These are phyloP conservation scores for Pleochaeta shiraiana DNA, from an alignment of 2,329 filamentous ascomycete species.

Conservation along the genomic window DNA sequence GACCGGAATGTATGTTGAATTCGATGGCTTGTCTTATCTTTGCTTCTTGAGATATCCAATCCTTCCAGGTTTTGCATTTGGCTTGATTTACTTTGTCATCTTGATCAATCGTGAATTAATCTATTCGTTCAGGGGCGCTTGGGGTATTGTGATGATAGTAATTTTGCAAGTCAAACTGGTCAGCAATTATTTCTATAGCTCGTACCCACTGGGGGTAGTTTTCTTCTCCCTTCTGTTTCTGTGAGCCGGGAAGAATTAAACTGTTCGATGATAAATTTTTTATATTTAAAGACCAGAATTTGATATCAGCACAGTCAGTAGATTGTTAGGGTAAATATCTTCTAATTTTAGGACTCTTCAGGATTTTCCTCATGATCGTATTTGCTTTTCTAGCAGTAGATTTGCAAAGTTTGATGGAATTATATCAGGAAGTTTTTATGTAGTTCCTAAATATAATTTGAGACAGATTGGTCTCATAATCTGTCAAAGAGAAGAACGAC, in stretches of 20 bases:
- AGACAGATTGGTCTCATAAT: constrained; percentile 4
- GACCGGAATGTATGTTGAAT: neutral
- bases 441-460: neutral
- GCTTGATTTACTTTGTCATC: neutral
- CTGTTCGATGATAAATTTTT: neutral
- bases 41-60: neutral
- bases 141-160: constrained; percentile 1
- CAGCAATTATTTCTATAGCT: neutral
- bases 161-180: constrained; percentile 1
- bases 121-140: neutral
- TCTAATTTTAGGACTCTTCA: too few species aligned
- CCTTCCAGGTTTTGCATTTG: neutral
- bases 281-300: constrained; percentile 1
- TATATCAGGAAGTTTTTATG: constrained; percentile 1
- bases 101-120: neutral
- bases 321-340: neutral
- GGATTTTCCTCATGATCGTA: neutral
- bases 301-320: neutral
- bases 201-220: neutral
- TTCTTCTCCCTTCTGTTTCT: constrained; percentile 3
- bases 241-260: neutral
- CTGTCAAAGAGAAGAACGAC: too few species aligned
- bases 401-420: neutral
- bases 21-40: neutral
- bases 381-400: too few species aligned